These are phyloP conservation scores for Hordeum marinum DNA, from an alignment of 176 grass and related monocot genomes.

Conservation along the genomic window DNA sequence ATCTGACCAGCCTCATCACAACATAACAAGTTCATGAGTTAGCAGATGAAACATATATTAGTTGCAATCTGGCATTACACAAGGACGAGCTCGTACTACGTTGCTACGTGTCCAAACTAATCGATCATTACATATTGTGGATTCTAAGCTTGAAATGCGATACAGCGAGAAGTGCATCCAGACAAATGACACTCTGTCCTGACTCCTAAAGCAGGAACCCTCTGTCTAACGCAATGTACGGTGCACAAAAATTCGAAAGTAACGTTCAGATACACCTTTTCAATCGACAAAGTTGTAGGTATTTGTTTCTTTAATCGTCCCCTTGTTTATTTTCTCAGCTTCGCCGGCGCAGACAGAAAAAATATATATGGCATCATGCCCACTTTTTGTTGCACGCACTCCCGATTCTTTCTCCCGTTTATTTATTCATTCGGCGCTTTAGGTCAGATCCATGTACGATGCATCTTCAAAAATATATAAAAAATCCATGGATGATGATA, in stretches of 20 bases:
- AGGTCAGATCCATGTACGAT: not conserved
- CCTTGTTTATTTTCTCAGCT: not conserved
- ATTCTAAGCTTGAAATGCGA: not conserved
- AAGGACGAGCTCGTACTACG: not conserved
- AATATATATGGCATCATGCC: not conserved
- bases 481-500: conserved; percentile 11
- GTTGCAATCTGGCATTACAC: too few relatives aligned
- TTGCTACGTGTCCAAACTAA: not conserved
- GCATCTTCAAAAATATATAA: too few relatives aligned
- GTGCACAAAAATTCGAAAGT: too few relatives aligned
- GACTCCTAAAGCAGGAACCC: not conserved
- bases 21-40: not conserved
- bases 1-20: too few relatives aligned
- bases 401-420: conserved; percentile 10
- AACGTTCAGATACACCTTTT: too few relatives aligned
- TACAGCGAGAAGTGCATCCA: conserved; percentile 28
- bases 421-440: not conserved
- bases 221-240: not conserved
- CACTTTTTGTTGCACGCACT: conserved; percentile 20
- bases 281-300: not conserved
- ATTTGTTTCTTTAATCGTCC: not conserved
- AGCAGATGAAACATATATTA: not conserved
- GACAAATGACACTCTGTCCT: conserved; percentile 34
- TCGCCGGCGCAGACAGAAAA: conserved; percentile 14
- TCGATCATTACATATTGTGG: not conserved